Conservation (phyloP, 805 yeast genomes). For the Metschnikowia baotianmanensis region DNA sequence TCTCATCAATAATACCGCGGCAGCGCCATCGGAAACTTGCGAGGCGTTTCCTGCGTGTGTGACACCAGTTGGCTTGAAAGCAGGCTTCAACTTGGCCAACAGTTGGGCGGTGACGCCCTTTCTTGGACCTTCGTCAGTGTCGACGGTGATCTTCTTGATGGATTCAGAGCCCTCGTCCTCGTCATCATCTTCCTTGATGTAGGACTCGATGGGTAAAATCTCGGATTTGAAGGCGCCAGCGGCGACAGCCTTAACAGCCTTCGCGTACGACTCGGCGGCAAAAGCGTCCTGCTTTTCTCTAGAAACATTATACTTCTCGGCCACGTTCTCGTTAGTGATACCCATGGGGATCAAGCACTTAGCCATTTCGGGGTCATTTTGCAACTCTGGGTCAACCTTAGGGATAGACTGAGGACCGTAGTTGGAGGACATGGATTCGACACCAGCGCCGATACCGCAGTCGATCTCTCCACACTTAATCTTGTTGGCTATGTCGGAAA, state of each 20-base stretch:
- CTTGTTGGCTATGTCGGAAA: constrained; percentile 86
- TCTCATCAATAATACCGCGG: constrained; percentile 80
- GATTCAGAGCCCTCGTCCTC: constrained; percentile 48
- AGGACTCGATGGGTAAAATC: constrained; percentile 75
- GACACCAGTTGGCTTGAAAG: constrained; percentile 78
- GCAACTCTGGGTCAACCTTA: constrained; percentile 33
- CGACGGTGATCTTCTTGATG: constrained; percentile 43
- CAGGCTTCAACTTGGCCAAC: constrained; percentile 76
- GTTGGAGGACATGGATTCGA: constrained; percentile 88
- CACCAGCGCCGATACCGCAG: constrained; percentile 90
- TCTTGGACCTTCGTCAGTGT: constrained; percentile 88
- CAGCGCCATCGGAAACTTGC: constrained; percentile 95
- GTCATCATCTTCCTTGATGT: constrained; percentile 50
- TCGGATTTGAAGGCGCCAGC: constrained; percentile 82
- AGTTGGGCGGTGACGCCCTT: constrained; percentile 77
- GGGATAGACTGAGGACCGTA: constrained; percentile 81
- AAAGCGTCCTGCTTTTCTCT: constrained; percentile 81
- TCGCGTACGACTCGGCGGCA: constrained; percentile 82
- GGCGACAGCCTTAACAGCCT: constrained; percentile 74
- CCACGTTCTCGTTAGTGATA: constrained; percentile 89
- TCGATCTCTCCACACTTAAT: constrained; percentile 85
- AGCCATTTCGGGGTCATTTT: constrained; percentile 39
- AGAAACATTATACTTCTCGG: constrained; percentile 58
- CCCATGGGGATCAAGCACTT: constrained; percentile 96
- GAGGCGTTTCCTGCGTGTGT: constrained; percentile 98